Base-by-base conservation (phyloP, 2,329 filamentous ascomycete species). In the Colletotrichum sp. region DNA sequence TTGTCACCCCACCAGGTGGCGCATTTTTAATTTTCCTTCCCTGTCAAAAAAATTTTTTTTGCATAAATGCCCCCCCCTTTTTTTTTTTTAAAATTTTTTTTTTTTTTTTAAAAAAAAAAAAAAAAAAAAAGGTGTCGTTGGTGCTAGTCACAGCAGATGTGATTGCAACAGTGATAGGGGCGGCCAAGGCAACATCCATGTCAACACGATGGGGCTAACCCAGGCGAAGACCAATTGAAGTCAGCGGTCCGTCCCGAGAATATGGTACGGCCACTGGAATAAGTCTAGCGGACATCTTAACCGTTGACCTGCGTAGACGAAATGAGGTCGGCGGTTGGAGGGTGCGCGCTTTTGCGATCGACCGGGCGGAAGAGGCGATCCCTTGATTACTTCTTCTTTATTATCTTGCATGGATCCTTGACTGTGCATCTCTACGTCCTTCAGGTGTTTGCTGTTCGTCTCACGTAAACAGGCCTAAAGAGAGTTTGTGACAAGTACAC, bases 111-210 rank as follows among this genome's bases (percentile, higher is more conserved):
- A n/a, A n/a, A n/a, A n/a, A n/a, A 5, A 0, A 3, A 18, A 13
- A 8, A 22, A 28, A 18, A 13, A 8, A n/a, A 26, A 3, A 16
- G 55, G 8, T 67, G 12, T 55, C 3, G 39, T 67, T 67, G 39
- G 64, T 52, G 4, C 1, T 9, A 24, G 26, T n/a, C 7, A 22
- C 52, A 52, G 15, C 55, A 6, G 12, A 34, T 24, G 2, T 2
- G 30, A 62, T 15, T n/a, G 4, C 30, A 1, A 62, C 10, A 1
- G 15, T 65, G 44, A 48, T 24, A 48, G 44, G 34, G 22, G 8
- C 30, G 2, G 59, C 44, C 71, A 65, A 65, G 32, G 8, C 18
- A 59, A 4, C 5, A 67, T 22, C 59, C 59, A 71, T 71, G 67
- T 64, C 66, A 3, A 44, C 22, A 12, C 10, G 7, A 55, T 8